Base-by-base conservation (phyloP, 352 stramenopile species). In the Globisporangium echinulatum region DNA sequence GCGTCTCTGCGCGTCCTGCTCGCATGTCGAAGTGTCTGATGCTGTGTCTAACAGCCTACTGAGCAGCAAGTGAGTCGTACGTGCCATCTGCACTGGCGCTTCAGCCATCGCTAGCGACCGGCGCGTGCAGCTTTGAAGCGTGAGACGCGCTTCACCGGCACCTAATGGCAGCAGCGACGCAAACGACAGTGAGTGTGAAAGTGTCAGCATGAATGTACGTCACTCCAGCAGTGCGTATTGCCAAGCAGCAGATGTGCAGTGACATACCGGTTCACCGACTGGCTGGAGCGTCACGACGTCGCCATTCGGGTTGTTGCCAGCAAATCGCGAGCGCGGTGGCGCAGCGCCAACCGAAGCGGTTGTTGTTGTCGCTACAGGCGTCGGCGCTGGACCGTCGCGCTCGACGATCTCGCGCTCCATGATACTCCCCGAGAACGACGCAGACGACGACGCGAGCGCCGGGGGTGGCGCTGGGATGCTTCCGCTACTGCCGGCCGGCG, bases 61-160 rank as follows among this genome's bases (percentile, higher is more conserved):
- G 25, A 25, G 25, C 25, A 25, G 25, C 25, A 25, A 25, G 25
- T 25, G 25, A 25, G 25, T 25, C 25, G 25, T 25, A 25, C 25
- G 25, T 25, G 25, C 25, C 25, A 2, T 25, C 25, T 25, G 25
- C 25, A 25, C 25, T 25, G 25, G 25, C 25, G 25, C 25, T 25
- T 25, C 25, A 25, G 25, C 25, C 25, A 2, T 25, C 25, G 25
- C 44, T 58, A 58, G 13, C 61, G 55, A 36, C 55, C 55, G 0
- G 43, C 50, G 33, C 82, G 72, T 7, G 84, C 69, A 4, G 79
- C 81, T 78, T 87, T 85, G 56, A 95, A 95, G 39, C 85, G 78
- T 9, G 85, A 95, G 1, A 95, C 85, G 39, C 85, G 82, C 63
- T 92, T 87, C 44, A 92, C 82, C 8, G 84, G 83, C 89, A 90